Evolutionary conservation across 805 yeast species (phyloP), one percentile per base, ranked within the genome.

Genomic region (Candida pseudoglaebosa): DNA sequence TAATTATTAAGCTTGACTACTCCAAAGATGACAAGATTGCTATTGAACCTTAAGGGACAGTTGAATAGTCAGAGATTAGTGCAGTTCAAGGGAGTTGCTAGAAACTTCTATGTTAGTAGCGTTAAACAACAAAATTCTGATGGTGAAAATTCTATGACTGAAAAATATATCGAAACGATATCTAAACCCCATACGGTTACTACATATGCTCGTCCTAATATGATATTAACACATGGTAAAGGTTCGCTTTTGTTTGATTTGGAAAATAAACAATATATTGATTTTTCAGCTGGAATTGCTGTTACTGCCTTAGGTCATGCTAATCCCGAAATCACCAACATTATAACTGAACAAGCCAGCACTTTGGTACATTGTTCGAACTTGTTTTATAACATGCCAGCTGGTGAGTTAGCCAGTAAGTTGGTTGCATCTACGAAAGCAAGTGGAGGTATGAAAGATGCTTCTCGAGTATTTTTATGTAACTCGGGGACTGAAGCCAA

Each of bases 251-350:
- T 93, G 39, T 89, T 81, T 70, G 99, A 93, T 59, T 62, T 83
- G 35, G 88, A 86, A 50, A 83, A 84, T 43, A 72, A 78, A 28
- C 74, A 82, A 56, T 93, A 82, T 54, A 72, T 93, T 36, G 99
- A 93, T 57, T 91, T 93, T 62, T 82, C 91, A 1, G 89, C 97
- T 2, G 99, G 99, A 38, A 91, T 93, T 49, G 98, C 99, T 1
- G 99, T 93, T 12, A 91, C 96, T n/a, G 82, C 86, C 1, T 68
- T 93, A 46, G 99, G 99, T 2, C 98, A 93, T 56, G 70, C 89
- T 18, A 75, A 93, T 50, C 78, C 80, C 3, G 82, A 80, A 45
- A 74, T 93, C 26, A 75, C 95, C 5, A 67, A 82, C 39, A 77
- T 93, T 43, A 58, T 89, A 44, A 61, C 64, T 41, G 83, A 84